These are phyloP conservation scores for Citrullus amarus DNA, from an alignment of 306 rosid species.

Conservation along the genomic window DNA sequence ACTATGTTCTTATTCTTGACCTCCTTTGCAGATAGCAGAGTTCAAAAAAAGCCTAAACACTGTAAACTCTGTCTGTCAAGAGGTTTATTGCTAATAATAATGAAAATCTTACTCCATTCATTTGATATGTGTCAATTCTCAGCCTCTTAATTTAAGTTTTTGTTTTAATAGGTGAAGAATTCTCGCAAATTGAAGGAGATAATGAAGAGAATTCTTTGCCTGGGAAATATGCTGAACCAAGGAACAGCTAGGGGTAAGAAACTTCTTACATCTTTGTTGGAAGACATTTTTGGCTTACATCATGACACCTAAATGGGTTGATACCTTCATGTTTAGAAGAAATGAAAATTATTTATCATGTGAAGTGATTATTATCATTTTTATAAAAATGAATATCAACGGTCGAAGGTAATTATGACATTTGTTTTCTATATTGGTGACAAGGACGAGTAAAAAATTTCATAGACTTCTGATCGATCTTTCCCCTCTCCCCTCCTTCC, in stretches of 20 bases:
- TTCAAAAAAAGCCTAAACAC: slow-evolving; percentile 67
- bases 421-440: background rate
- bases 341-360: background rate
- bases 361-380: background rate
- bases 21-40: slow-evolving; percentile 47
- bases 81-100: slow-evolving; percentile 39
- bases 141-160: background rate
- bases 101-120: slow-evolving; percentile 3
- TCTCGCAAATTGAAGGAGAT: slow-evolving; percentile 76
- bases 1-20: background rate
- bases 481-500: background rate
- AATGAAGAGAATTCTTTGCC: slow-evolving; percentile 67
- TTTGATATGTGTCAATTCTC: slow-evolving; percentile 20
- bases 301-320: background rate
- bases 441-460: background rate
- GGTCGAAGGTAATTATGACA: background rate
- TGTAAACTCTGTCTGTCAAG: slow-evolving; percentile 79
- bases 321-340: background rate
- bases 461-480: background rate
- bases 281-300: background rate
- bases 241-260: slow-evolving; percentile 97
- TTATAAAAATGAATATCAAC: background rate
- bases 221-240: slow-evolving; percentile 90
- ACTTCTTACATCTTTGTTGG: background rate
- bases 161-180: slow-evolving; percentile 47